A percentile compares a stretch with the other conserved stretches of the same genome.
Evolutionary conservation across 2,329 filamentous ascomycete genomes (phyloP).

Genomic region (Colletotrichum sp.): DNA sequence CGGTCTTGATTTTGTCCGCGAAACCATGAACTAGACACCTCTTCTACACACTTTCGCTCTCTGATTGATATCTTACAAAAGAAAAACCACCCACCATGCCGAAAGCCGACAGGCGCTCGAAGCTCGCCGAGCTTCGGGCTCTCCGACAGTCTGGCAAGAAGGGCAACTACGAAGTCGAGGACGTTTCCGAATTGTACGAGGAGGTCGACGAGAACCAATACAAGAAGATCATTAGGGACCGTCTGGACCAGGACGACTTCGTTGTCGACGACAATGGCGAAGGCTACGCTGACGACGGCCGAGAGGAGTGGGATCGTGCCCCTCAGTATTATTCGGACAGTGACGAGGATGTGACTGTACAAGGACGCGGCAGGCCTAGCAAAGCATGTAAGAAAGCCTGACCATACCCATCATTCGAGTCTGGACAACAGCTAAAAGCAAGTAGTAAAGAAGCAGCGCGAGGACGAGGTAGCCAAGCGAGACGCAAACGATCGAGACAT

Average conservation of each 20-base stretch:
- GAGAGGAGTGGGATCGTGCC: constrained; percentile 89
- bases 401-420: background rate
- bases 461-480: constrained; percentile 84
- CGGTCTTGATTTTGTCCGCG: background rate
- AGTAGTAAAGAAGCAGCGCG: constrained; percentile 82
- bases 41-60: background rate
- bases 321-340: constrained; percentile 72
- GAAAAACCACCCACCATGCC: constrained; percentile 39
- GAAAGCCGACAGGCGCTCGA: constrained; percentile 50
- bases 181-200: constrained; percentile 88
- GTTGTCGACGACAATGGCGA: constrained; percentile 98
- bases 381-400: constrained; percentile 51
- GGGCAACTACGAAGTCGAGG: constrained; percentile 83
- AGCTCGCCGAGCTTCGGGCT: constrained; percentile 80
- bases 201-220: constrained; percentile 97
- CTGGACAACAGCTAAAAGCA: background rate
- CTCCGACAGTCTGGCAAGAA: constrained; percentile 91
- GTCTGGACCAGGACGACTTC: constrained; percentile 94
- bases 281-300: constrained; percentile 94
- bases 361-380: constrained; percentile 54
- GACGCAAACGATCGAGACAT: constrained; percentile 92
- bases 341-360: constrained; percentile 64
- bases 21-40: background rate
- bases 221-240: constrained; percentile 90
- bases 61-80: background rate